Percentiles rank a stretch among this genome's conserved stretches.
Evolutionary conservation across 495 filamentous ascomycete species (phyloP).

Genomic region (Hypoxylon subgilvum): DNA sequence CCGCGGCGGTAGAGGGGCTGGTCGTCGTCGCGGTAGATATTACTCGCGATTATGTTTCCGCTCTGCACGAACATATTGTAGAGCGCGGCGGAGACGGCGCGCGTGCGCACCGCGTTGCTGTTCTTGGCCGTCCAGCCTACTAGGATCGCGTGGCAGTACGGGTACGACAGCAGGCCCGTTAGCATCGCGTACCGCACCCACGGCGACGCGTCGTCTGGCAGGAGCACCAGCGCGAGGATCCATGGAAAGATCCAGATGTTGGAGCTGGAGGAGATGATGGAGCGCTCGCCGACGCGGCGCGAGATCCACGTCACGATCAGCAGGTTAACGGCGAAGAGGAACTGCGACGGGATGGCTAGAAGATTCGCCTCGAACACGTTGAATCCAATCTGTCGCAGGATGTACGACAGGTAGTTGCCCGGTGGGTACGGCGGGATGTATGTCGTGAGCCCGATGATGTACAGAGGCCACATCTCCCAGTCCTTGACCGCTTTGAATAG

Average conservation of each 20-base stretch:
- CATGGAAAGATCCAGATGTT: constrained; percentile 64
- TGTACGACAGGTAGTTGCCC: constrained; percentile 56
- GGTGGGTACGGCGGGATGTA: constrained; percentile 59
- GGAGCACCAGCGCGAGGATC: constrained; percentile 57
- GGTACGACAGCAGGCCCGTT: constrained; percentile 61
- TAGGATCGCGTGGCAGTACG: constrained; percentile 67
- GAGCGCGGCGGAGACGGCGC: constrained; percentile 62
- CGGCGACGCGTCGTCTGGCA: constrained; percentile 44
- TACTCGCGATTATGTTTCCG: constrained; percentile 57
- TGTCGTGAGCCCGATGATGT: constrained; percentile 58
- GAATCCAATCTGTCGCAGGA: constrained; percentile 59
- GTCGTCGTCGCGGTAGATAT: constrained; percentile 64
- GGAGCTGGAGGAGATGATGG: constrained; percentile 56
- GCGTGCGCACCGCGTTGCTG: constrained; percentile 65
- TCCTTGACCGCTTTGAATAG: constrained; percentile 59
- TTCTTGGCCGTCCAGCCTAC: constrained; percentile 67
- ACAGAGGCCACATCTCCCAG: constrained; percentile 66
- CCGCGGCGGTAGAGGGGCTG: constrained; percentile 59
- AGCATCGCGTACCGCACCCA: constrained; percentile 63
- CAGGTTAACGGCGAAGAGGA: constrained; percentile 54
- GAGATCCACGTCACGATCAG: constrained; percentile 61
- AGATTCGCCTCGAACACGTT: constrained; percentile 60
- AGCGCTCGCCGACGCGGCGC: constrained; percentile 59
- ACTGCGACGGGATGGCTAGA: constrained; percentile 56
- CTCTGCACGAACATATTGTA: constrained; percentile 58